A percentile compares a stretch with the other conserved stretches of the same genome.
Evolutionary conservation across 73 alveolate species (phyloP).

Genomic region (Paramecium caudatum): DNA sequence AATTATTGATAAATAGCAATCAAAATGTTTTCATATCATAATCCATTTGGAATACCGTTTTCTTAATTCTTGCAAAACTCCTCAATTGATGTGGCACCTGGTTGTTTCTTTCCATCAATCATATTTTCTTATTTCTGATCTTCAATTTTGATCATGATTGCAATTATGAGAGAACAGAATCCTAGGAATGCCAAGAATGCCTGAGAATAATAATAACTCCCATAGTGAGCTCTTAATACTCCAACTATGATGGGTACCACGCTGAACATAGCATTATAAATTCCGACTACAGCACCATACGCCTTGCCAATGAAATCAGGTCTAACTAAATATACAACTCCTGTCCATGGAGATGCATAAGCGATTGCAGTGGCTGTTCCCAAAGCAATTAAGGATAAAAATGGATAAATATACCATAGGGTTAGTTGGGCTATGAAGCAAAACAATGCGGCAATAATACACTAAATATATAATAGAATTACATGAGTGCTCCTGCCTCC

Average conservation of each 20-base stretch:
- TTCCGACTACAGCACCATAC: conserved; percentile 46
- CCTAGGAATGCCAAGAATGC: conserved; percentile 8
- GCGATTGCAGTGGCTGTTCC: conserved; percentile 40
- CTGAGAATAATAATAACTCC: conserved; percentile 51
- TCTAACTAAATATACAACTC: conserved; percentile 24
- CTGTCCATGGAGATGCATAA: conserved; percentile 63
- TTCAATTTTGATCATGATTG: not conserved
- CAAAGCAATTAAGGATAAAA: conserved; percentile 19
- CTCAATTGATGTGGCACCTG: conserved; percentile 42
- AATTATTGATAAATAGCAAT: no score
- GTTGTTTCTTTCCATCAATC: conserved; percentile 2
- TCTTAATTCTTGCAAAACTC: not conserved
- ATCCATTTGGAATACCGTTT: not conserved
- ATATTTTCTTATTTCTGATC: not conserved
- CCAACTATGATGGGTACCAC: conserved; percentile 38
- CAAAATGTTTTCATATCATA: no score
- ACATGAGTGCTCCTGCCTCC: conserved; percentile 55
- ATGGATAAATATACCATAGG: conserved; percentile 54
- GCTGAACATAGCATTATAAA: conserved; percentile 29
- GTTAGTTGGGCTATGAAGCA: conserved; percentile 25
- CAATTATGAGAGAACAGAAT: not conserved
- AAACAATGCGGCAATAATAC: conserved; percentile 15
- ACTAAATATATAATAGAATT: not conserved
- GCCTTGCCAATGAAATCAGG: conserved; percentile 48
- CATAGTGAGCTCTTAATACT: conserved; percentile 42